Evolutionary conservation across 2,329 filamentous ascomycete genomes (phyloP), one percentile per base, ranked within the genome.

Genomic region (Diaporthe aspalathi): DNA sequence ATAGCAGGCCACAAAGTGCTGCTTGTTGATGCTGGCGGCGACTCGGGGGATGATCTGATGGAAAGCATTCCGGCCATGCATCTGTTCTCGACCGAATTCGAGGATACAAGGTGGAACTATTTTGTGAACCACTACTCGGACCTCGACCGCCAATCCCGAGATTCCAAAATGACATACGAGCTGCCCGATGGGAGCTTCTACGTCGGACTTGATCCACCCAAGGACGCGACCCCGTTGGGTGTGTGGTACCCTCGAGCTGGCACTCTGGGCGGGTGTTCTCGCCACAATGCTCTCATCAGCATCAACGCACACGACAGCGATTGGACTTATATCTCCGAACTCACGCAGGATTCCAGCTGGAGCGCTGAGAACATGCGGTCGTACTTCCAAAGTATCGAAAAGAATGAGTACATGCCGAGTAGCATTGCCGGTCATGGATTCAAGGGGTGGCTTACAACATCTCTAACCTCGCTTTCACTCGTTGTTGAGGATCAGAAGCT

Each of bases 341-440:
- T 88, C 32, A 89, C 87, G 7, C 84, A 84, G 11, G 86, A 89
- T 72, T 72, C 75, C 5, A 83, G 84, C 0, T 88, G 87, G 86
- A 76, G 77, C 0, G 78, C 85, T 0, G 79, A 80, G 2, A 85
- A 84, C 57, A 87, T 89, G 85, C 80, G 85, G 62, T 77, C 82
- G 62, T 86, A 87, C 76, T 86, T 84, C 62, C 73, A 78, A 53
- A 83, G 81, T 72, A 74, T 88, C 38, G 86, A 88, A 76, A 80
- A 81, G 71, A 82, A 82, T 40, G 74, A 79, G 38, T 77, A 78
- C 53, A 73, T 79, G 17, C 77, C 79, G 6, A 77, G 76, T 35
- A 76, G 76, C n/a, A 75, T 75, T 16, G 49, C 73, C 16, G 85
- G 85, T 7, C 87, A 89, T 74, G 87, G 87, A 11, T 86, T 83